Evolutionary conservation across 2,329 filamentous ascomycete species (phyloP).

Genomic region (Penicillium oxalicum): DNA sequence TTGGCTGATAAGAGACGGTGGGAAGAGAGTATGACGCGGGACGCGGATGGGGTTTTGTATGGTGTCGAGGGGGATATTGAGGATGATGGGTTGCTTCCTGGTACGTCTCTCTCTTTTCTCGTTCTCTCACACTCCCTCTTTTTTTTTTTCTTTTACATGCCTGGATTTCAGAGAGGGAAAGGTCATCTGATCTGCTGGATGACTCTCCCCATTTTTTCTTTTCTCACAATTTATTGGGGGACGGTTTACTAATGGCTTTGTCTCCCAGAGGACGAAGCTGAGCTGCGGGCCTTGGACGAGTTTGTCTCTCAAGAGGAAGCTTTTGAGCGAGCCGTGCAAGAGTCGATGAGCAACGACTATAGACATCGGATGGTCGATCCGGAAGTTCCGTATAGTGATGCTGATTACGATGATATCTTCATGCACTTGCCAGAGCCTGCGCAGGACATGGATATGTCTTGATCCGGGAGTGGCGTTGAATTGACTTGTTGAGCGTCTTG

Average conservation of each 20-base stretch:
- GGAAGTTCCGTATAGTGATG: conserved; percentile 40
- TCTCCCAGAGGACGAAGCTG: conserved; percentile 19
- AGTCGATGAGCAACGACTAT: conserved; percentile 12
- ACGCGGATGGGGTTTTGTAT: conserved; percentile 24
- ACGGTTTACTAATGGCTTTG: background rate
- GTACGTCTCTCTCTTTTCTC: conserved; percentile 12
- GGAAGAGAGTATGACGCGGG: conserved; percentile 34
- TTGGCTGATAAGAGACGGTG: conserved; percentile 34
- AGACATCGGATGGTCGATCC: conserved; percentile 1
- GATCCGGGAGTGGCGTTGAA: background rate
- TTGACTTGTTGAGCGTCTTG: too few species aligned
- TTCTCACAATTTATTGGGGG: background rate
- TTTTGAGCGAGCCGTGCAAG: conserved; percentile 27
- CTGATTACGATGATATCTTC: conserved; percentile 60
- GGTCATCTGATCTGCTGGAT: too few species aligned
- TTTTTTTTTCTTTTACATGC: too few species aligned
- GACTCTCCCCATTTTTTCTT: too few species aligned
- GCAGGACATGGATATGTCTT: conserved; percentile 40
- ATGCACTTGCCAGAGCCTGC: conserved; percentile 55
- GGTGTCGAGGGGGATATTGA: conserved; percentile 19
- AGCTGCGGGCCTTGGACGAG: conserved; percentile 30
- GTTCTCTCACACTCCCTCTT: too few species aligned
- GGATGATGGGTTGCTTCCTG: conserved; percentile 23
- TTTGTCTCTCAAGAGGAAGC: conserved; percentile 32
- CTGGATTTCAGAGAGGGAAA: too few species aligned